Percentiles rank a stretch among this genome's conserved stretches.
Conservation (phyloP, 331 rosid genomes). For the Quercus lobata region DNA sequence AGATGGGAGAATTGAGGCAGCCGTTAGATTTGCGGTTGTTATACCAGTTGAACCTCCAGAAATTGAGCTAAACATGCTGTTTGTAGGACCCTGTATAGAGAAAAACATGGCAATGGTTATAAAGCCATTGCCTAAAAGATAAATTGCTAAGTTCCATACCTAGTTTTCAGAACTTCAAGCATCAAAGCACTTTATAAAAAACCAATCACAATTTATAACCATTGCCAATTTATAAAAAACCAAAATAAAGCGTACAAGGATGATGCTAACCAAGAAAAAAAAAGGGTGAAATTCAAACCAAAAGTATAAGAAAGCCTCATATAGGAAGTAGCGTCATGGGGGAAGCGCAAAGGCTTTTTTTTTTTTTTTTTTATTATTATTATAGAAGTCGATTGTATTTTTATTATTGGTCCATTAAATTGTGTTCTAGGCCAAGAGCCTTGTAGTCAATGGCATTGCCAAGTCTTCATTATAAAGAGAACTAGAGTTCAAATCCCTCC, state of each 20-base stretch:
- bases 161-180: constrained; percentile 18
- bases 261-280: background rate
- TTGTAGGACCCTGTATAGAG: constrained; percentile 61
- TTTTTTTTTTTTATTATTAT: too few relatives aligned
- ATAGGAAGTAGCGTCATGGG: background rate
- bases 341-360: too few relatives aligned
- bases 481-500: too few relatives aligned
- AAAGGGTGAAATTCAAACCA: background rate
- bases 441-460: too few relatives aligned
- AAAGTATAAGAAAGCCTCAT: background rate
- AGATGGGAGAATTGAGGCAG: constrained; percentile 58
- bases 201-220: background rate
- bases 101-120: constrained; percentile 43
- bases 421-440: too few relatives aligned
- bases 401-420: too few relatives aligned
- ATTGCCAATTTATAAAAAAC: too few relatives aligned
- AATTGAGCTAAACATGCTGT: constrained; percentile 36
- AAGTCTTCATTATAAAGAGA: too few relatives aligned
- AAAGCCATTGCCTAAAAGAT: constrained; percentile 54
- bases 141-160: constrained; percentile 37
- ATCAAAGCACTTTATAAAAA: background rate
- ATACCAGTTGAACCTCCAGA: constrained; percentile 51
- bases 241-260: background rate
- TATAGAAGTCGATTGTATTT: too few relatives aligned
- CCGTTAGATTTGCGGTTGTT: constrained; percentile 31